Evolutionary conservation across 768 basidiomycete genomes (phyloP), one percentile per base, ranked within the genome.

Genomic region (Myochromella boudieri): DNA sequence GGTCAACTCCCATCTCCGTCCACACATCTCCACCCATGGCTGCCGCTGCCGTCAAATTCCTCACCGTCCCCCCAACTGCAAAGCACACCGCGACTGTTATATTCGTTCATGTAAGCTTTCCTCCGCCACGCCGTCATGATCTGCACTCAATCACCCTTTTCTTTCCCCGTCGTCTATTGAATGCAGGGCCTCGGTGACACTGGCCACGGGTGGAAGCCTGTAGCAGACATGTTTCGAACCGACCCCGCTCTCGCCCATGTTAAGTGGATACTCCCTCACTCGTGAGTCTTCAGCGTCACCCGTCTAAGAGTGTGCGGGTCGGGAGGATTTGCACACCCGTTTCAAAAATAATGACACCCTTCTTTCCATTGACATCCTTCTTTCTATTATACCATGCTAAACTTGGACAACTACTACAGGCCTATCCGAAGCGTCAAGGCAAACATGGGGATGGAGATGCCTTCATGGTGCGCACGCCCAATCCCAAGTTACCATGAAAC

Each of bases 201-300:
- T 42, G 88, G 87, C 3, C 59, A 75, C 53, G 91, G 91, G 24
- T 91, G 87, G 89, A 68, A 81, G 52, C 84, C 85, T 9, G 81
- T 93, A 27, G 87, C 87, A 18, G 75, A 82, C 46, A 78, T 80
- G 74, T 76, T 94, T 57, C 72, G 74, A 52, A 41, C 42, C 1
- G 76, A 83, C 51, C 61, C 74, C 27, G 71, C 62, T 8, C 69
- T 93, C 25, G 70, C 76, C 10, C 86, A 94, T 60, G 72, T 95
- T 49, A 94, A 95, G 73, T 97, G 91, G 90, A 69, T 97, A 36
- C 71, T 97, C 20, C 92, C 92, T 15, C 83, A 91, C 64, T 85
- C 88, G 76, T 87, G 70, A 70, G 82, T 71, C 36, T 49, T 41
- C 42, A 27, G 42, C 17, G 17, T 15, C 32, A 3, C 42, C 5